A percentile compares a stretch with the other conserved stretches of the same genome.
These are phyloP conservation scores for Beauveria caledonica DNA, from an alignment of 2,329 filamentous ascomycete genomes.

Conservation along the genomic window DNA sequence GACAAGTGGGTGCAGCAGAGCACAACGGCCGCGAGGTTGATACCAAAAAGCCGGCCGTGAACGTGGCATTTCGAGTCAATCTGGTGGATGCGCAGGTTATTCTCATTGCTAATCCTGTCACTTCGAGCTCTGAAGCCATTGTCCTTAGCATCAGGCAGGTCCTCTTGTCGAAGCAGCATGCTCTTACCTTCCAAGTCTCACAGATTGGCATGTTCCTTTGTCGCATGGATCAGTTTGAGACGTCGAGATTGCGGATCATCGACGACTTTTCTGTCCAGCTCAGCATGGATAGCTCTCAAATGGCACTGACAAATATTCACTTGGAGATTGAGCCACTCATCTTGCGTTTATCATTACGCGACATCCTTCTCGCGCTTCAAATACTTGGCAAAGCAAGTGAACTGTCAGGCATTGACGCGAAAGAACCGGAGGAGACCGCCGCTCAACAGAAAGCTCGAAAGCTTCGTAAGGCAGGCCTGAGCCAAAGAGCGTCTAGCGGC, in stretches of 20 bases:
- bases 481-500: slow-evolving; percentile 49
- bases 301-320: slow-evolving; percentile 66
- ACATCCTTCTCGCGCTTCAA: slow-evolving; percentile 89
- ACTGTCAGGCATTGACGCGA: slow-evolving; percentile 60
- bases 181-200: slow-evolving; percentile 84
- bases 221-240: slow-evolving; percentile 96
- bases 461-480: slow-evolving; percentile 39
- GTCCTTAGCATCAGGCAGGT: slow-evolving; percentile 92
- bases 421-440: slow-evolving; percentile 25
- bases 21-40: background rate
- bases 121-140: slow-evolving; percentile 86
- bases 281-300: slow-evolving; percentile 65
- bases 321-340: slow-evolving; percentile 88
- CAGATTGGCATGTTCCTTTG: slow-evolving; percentile 98
- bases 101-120: slow-evolving; percentile 87
- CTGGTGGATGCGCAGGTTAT: slow-evolving; percentile 95
- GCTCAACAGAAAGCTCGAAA: slow-evolving; percentile 51
- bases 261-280: slow-evolving; percentile 93
- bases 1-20: slow-evolving; percentile 8
- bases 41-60: slow-evolving; percentile 42
- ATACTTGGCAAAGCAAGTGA: slow-evolving; percentile 88
- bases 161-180: slow-evolving; percentile 86
- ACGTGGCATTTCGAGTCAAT: slow-evolving; percentile 81
- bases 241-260: slow-evolving; percentile 79
- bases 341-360: slow-evolving; percentile 78